Evolutionary conservation across 768 basidiomycete species (phyloP).

Genomic region (Boletus speciosus): DNA sequence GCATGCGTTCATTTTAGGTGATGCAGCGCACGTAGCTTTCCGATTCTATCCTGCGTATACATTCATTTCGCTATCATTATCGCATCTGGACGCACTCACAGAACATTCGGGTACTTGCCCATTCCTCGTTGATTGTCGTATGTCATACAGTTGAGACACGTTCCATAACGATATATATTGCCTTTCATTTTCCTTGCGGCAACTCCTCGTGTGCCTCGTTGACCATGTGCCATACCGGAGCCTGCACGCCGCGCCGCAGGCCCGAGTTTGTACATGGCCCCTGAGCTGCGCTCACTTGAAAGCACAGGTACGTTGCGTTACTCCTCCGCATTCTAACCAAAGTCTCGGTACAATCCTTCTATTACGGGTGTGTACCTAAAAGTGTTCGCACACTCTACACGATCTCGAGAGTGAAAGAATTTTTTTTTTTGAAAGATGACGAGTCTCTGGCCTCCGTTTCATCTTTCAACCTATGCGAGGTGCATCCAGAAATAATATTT

Average conservation of each 20-base stretch:
- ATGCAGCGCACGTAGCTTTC: not conserved
- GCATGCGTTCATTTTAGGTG: not conserved
- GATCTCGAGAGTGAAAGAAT: constrained; percentile 24
- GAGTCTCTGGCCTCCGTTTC: constrained; percentile 20
- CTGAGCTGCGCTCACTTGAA: not conserved
- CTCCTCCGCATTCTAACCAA: not conserved
- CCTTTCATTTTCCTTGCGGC: not conserved
- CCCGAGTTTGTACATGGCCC: constrained; percentile 6
- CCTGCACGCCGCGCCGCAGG: not conserved
- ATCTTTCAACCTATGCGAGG: not conserved
- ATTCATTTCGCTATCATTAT: not conserved
- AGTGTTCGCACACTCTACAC: not conserved
- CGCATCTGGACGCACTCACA: not conserved
- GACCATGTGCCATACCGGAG: not conserved
- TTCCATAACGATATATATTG: not conserved
- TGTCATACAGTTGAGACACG: not conserved
- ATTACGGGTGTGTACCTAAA: constrained; percentile 1
- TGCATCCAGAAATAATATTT: constrained; percentile 4
- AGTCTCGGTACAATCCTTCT: not conserved
- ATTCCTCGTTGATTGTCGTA: not conserved
- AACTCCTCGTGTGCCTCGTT: not conserved
- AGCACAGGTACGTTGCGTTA: not conserved
- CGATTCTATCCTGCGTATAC: not conserved
- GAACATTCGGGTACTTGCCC: not conserved
- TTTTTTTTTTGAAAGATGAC: constrained; percentile 22